Base-by-base conservation (phyloP, 352 stramenopile species). In the Halophytophthora batemanensis region DNA sequence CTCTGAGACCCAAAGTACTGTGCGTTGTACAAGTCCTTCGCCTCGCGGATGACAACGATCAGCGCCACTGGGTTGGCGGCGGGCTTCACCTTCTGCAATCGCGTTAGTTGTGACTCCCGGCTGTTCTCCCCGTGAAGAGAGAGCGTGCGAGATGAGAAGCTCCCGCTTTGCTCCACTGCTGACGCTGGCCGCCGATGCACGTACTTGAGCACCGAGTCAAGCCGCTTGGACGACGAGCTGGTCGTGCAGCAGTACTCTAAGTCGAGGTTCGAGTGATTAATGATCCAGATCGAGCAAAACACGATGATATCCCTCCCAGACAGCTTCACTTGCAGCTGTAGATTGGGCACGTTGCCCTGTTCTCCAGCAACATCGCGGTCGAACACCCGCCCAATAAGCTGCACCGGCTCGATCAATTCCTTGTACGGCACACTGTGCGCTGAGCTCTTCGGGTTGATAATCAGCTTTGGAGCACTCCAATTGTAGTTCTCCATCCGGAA, bases 401-500 rank as follows among this genome's bases (percentile, higher is more conserved):
- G 65, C 13, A 93, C 66, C 4, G 79, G 66, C 29, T 92, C 79
- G 43, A 86, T 81, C 6, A 56, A 41, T 28, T 95, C 83, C 56
- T 93, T 93, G 69, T 88, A 93, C 2, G 84, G 84, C 18, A 93
- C 60, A 0, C 68, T 72, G 41, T 90, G 90, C 2, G 68, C 66
- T 12, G 65, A 80, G 34, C 61, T 65, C 38, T 92, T 92, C 2
- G 82, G 75, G 37, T 91, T 87, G 36, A 95, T 75, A 33, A 93
- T 80, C 53, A 84, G 43, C 44, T 87, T 90, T 6, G 82, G 82
- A 15, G 69, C 56, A 55, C 82, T 93, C 85, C 85, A 95, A 42
- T 80, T 91, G 64, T 95, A 95, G 45, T 95, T 95, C 48, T 93
- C 85, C 35, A 95, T 46, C 25, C 85, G 79, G 34, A 93, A 93